phyloP scores from a whole-genome alignment of 805 yeast species.

The Saccharomycopsis sp. region DNA sequence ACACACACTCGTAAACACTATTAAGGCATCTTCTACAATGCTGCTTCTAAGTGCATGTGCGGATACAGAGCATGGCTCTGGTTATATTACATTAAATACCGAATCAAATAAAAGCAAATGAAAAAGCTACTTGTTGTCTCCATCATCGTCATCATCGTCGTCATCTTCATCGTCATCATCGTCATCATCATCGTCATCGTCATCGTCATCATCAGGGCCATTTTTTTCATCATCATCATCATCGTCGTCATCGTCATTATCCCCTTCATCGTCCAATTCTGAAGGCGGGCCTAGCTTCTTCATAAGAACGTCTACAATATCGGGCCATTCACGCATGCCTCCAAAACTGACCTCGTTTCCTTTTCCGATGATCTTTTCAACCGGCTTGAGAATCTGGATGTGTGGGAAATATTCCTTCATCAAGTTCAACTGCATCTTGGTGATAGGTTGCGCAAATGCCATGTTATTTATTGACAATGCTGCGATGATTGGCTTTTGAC shows the following conservation, averaged over 20 bases:
- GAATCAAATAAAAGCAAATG: not conserved
- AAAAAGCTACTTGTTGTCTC: conserved; percentile 21
- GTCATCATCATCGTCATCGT: conserved; percentile 25
- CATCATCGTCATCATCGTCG: conserved; percentile 27
- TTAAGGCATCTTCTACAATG: no score
- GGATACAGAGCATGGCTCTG: not conserved
- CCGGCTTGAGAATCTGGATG: conserved; percentile 68
- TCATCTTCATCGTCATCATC: conserved; percentile 16
- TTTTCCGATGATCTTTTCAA: conserved; percentile 70
- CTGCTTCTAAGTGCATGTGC: no score
- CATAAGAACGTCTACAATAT: conserved; percentile 58
- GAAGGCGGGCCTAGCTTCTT: conserved; percentile 30
- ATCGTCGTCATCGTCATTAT: conserved; percentile 30
- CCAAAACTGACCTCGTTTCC: conserved; percentile 83
- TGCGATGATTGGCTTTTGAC: conserved; percentile 60
- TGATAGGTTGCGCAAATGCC: conserved; percentile 72
- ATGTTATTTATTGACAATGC: conserved; percentile 85
- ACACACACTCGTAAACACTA: no score
- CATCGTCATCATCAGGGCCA: conserved; percentile 35
- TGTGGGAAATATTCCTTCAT: conserved; percentile 68
- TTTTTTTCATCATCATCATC: conserved; percentile 34
- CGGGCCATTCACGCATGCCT: conserved; percentile 86
- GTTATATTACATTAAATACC: not conserved
- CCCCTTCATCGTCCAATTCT: conserved; percentile 29
- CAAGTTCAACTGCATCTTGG: conserved; percentile 60